Evolutionary conservation across 345 rosid species (phyloP).

Genomic region (Melaleuca quinquenervia): DNA sequence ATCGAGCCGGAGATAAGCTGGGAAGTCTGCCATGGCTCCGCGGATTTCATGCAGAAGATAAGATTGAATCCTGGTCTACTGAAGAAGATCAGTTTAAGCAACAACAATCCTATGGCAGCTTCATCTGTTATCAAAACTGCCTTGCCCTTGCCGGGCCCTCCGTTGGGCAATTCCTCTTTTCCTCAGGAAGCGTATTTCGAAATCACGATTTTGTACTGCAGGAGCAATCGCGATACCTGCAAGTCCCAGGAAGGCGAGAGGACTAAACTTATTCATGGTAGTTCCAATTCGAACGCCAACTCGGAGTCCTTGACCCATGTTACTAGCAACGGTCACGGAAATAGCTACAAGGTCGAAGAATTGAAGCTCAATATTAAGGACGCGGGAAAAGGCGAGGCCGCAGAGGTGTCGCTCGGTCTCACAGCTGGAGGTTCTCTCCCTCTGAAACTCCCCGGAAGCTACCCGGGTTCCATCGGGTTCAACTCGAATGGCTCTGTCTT

Average conservation of each 20-base stretch:
- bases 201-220: slow-evolving; percentile 44
- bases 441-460: slow-evolving; percentile 63
- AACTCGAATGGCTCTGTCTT: slow-evolving; percentile 72
- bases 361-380: slow-evolving; percentile 22
- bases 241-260: slow-evolving; percentile 47
- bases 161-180: slow-evolving; percentile 57
- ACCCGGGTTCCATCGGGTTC: slow-evolving; percentile 80
- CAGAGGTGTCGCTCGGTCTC: slow-evolving; percentile 51
- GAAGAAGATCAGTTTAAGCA: slow-evolving; percentile 4
- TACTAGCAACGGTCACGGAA: slow-evolving; percentile 2
- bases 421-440: slow-evolving; percentile 47
- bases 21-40: slow-evolving; percentile 76
- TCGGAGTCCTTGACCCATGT: slow-evolving; percentile 41
- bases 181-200: slow-evolving; percentile 95
- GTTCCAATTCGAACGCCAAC: slow-evolving; percentile 14
- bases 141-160: slow-evolving; percentile 88
- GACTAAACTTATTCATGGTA: slow-evolving; percentile 46
- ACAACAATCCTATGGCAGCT: slow-evolving; percentile 15
- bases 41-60: slow-evolving; percentile 68
- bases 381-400: slow-evolving; percentile 15
- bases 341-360: slow-evolving; percentile 25
- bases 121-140: slow-evolving; percentile 56
- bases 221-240: slow-evolving; percentile 3
- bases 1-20: slow-evolving; percentile 26
- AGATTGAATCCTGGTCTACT: slow-evolving; percentile 42